A percentile compares a stretch with the other conserved stretches of the same genome.
Conservation (phyloP, 2,329 filamentous ascomycete species). For the Polychaeton citri region DNA sequence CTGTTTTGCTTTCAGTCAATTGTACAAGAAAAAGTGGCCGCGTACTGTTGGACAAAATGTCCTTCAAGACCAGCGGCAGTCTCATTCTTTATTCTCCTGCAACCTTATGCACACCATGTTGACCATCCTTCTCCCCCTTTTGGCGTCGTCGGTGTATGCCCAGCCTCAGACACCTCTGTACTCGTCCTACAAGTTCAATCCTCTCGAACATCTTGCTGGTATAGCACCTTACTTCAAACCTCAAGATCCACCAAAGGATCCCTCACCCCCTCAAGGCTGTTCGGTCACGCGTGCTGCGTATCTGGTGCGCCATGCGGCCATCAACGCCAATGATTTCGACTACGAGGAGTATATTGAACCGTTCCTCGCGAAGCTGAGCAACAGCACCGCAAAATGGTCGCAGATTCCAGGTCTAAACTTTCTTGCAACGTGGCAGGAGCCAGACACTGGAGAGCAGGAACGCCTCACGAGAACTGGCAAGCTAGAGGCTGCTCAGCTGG, state of each 20-base stretch:
- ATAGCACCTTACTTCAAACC: constrained; percentile 39
- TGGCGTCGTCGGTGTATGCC: constrained; percentile 3
- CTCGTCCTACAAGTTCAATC: constrained; percentile 30
- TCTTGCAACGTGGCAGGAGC: constrained; percentile 42
- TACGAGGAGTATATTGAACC: constrained; percentile 39
- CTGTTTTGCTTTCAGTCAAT: no score
- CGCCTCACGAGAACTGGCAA: constrained; percentile 49
- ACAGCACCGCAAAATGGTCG: constrained; percentile 46
- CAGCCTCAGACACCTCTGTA: constrained; percentile 11
- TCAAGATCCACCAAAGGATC: constrained; percentile 32
- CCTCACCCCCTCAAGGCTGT: constrained; percentile 36
- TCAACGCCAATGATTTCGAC: constrained; percentile 40
- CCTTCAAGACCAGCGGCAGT: no score
- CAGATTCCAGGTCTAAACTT: constrained; percentile 44
- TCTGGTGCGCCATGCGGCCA: constrained; percentile 37
- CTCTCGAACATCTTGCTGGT: constrained; percentile 36
- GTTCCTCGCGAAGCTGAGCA: constrained; percentile 43
- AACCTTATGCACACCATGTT: no score
- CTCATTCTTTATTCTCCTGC: no score
- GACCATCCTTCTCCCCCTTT: constrained; percentile 2
- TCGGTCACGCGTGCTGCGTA: constrained; percentile 37
- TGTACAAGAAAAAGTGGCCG: no score
- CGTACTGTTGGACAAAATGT: no score
- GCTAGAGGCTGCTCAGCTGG: constrained; percentile 46
- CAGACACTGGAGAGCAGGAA: constrained; percentile 40